Evolutionary conservation across 495 filamentous ascomycete genomes (phyloP), one percentile per base, ranked within the genome.

Genomic region (Annulohypoxylon maeteangense): DNA sequence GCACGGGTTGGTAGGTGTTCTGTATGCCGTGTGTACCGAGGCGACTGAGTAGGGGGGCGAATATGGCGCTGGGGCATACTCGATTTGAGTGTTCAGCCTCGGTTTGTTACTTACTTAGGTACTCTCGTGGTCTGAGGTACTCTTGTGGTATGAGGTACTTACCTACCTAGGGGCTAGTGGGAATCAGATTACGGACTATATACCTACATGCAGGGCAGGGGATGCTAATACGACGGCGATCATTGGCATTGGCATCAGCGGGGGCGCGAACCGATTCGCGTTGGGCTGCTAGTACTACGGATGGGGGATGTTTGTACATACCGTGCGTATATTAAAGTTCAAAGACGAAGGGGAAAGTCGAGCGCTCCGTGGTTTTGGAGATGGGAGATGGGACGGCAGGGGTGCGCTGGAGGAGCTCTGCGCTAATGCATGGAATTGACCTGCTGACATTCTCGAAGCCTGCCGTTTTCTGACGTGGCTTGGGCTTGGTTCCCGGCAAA

Each of bases 371-470:
- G n/a, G n/a, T n/a, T n/a, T n/a, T n/a, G n/a, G n/a, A n/a, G n/a
- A n/a, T n/a, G n/a, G n/a, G n/a, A n/a, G n/a, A n/a, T n/a, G n/a
- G n/a, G n/a, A n/a, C n/a, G n/a, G n/a, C n/a, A n/a, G n/a, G n/a
- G n/a, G n/a, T n/a, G n/a, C n/a, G n/a, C n/a, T n/a, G n/a, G n/a
- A n/a, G n/a, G n/a, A n/a, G n/a, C n/a, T n/a, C n/a, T n/a, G 29
- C 12, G 1, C 36, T 58, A 27, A 56, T 65, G 66, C 66, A 61
- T 60, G 58, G 67, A 70, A 29, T 63, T 32, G 58, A 8, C 51
- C 42, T 47, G 61, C 32, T 44, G 67, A 62, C 62, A 60, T 75
- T 75, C 72, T 60, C 57, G 72, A 72, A 75, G 72, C 47, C 55
- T 68, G 40, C 60, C 68, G 25, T 60, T 65, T 60, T 61, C 55